Evolutionary conservation across 345 rosid genomes (phyloP).

Genomic region (Brassica nigra): DNA sequence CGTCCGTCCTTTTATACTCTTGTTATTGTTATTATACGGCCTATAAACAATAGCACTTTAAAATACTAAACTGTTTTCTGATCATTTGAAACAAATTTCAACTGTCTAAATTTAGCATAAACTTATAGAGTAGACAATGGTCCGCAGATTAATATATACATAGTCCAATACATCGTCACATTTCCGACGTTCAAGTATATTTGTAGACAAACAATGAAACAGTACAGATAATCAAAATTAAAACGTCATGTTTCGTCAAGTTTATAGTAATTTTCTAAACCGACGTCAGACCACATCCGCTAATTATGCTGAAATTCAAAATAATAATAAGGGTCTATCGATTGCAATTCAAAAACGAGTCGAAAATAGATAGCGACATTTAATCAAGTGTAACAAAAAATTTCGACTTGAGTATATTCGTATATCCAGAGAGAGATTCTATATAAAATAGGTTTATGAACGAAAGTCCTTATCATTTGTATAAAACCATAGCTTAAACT

Average conservation of each 20-base stretch:
- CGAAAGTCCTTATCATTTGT: neutral
- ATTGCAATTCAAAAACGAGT: constrained; percentile 4
- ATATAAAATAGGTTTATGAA: constrained; percentile 20
- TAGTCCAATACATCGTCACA: constrained; percentile 4
- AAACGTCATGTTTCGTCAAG: constrained; percentile 16
- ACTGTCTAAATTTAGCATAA: neutral
- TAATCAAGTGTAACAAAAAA: neutral
- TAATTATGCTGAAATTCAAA: constrained; percentile 5
- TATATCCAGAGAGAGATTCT: constrained; percentile 31
- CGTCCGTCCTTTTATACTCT: neutral
- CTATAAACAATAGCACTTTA: neutral
- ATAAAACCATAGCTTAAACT: neutral
- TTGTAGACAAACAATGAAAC: neutral
- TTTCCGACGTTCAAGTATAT: neutral
- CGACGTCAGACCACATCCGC: neutral
- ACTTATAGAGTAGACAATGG: neutral
- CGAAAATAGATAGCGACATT: constrained; percentile 21
- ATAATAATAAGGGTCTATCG: neutral
- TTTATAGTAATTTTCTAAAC: neutral
- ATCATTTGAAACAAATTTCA: neutral
- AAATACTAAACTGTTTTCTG: neutral
- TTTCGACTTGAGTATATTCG: constrained; percentile 25
- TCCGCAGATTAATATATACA: neutral
- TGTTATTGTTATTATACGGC: neutral
- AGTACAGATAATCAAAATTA: neutral